Conservation (phyloP, 805 yeast genomes). For the Cyberlindnera galapagoensis region DNA sequence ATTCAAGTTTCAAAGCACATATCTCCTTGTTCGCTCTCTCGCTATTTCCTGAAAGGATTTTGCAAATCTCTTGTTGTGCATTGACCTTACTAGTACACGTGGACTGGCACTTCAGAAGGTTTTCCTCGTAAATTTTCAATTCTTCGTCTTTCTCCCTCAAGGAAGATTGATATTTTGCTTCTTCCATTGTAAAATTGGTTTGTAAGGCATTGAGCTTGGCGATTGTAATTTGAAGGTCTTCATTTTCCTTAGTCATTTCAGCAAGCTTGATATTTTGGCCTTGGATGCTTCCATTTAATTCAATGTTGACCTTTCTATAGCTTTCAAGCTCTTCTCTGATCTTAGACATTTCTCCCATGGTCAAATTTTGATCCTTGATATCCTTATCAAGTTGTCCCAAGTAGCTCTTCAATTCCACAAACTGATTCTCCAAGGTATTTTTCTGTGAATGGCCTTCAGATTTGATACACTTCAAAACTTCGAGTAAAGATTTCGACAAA, state of each 20-base stretch:
- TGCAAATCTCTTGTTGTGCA: conserved; percentile 29
- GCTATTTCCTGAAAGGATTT: conserved; percentile 18
- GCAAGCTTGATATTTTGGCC: conserved; percentile 1
- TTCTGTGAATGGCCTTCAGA: too few species aligned
- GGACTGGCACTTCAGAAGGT: conserved; percentile 16
- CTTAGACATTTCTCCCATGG: conserved; percentile 4
- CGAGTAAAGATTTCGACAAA: too few species aligned
- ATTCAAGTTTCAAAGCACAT: too few species aligned
- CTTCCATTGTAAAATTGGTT: too few species aligned
- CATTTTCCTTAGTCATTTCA: neutral
- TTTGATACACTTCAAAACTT: too few species aligned
- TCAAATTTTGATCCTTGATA: conserved; percentile 15
- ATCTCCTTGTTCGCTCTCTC: too few species aligned
- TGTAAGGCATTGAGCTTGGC: conserved; percentile 1
- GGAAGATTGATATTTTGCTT: too few species aligned
- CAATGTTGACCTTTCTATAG: too few species aligned
- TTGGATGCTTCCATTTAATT: too few species aligned
- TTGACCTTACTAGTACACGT: conserved; percentile 30
- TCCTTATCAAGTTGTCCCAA: conserved; percentile 15
- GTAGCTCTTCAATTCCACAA: too few species aligned
- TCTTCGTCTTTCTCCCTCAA: neutral
- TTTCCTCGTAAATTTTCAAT: conserved; percentile 11
- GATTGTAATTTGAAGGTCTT: conserved; percentile 1
- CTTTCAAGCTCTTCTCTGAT: too few species aligned
- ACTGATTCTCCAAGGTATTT: too few species aligned